Conservation (phyloP, 2,329 filamentous ascomycete genomes). For the Septoria linicola region DNA sequence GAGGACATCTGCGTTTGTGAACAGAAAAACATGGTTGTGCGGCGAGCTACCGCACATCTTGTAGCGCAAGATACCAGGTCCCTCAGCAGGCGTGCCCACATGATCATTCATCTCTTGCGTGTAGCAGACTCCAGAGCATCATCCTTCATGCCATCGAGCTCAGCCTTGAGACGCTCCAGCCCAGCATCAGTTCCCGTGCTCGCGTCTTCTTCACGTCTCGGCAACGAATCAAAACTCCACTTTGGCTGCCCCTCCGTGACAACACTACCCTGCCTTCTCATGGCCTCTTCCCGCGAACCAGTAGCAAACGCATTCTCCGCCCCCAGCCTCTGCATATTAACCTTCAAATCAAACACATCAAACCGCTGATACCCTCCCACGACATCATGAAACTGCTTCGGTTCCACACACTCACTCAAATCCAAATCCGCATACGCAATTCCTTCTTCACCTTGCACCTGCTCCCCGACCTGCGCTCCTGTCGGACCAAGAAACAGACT, state of each 20-base stretch:
- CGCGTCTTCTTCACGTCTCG: background rate
- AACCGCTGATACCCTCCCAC: constrained; percentile 57
- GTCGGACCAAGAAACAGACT: constrained; percentile 56
- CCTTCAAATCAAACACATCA: constrained; percentile 55
- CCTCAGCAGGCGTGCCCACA: too few species aligned
- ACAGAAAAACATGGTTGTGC: too few species aligned
- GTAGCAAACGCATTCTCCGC: constrained; percentile 18
- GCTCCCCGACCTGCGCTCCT: constrained; percentile 41
- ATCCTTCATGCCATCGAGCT: constrained; percentile 12
- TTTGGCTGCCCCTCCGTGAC: background rate
- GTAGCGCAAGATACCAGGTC: too few species aligned
- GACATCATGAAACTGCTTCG: constrained; percentile 59
- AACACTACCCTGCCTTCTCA: background rate
- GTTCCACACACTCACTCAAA: constrained; percentile 52
- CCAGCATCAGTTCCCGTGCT: constrained; percentile 7
- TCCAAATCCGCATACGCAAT: constrained; percentile 56
- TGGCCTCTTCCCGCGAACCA: background rate
- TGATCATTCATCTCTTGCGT: background rate
- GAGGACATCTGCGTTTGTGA: too few species aligned
- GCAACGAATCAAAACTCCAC: constrained; percentile 3
- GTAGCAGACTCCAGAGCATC: constrained; percentile 4
- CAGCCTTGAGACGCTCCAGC: constrained; percentile 1
- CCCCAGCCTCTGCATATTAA: constrained; percentile 44
- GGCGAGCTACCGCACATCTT: too few species aligned
- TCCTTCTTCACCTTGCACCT: constrained; percentile 49